Conservation (phyloP, 2,329 filamentous ascomycete species). For the Alternaria incomplexa region DNA sequence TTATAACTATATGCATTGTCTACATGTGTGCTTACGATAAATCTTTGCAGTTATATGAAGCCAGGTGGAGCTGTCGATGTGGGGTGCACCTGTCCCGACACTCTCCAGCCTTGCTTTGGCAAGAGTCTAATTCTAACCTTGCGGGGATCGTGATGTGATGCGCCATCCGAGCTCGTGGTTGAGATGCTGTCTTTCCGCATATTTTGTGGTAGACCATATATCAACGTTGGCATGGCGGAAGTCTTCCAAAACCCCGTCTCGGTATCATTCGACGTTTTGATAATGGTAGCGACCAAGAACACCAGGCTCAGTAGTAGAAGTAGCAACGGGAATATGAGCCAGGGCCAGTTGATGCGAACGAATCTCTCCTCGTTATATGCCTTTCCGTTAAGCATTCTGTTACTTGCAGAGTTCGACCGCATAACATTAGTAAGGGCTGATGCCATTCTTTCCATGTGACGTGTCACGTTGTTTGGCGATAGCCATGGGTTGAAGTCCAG, state of each 20-base stretch:
- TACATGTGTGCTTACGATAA: too few species aligned
- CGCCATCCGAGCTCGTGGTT: neutral
- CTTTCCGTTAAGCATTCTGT: too few species aligned
- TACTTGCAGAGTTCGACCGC: too few species aligned
- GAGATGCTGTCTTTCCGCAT: neutral
- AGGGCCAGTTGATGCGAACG: slow-evolving; percentile 30
- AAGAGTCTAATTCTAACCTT: slow-evolving; percentile 16
- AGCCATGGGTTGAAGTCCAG: too few species aligned
- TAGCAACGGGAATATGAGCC: slow-evolving; percentile 31
- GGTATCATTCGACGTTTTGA: neutral
- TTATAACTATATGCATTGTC: too few species aligned
- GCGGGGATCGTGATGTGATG: neutral
- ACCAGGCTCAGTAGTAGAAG: slow-evolving; percentile 25
- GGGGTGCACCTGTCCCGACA: slow-evolving; percentile 18
- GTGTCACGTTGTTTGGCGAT: too few species aligned
- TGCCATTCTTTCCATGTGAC: too few species aligned
- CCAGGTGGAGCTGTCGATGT: neutral
- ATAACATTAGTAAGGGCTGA: too few species aligned
- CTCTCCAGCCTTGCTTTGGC: slow-evolving; percentile 26
- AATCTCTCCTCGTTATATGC: slow-evolving; percentile 18
- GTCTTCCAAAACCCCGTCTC: slow-evolving; percentile 36
- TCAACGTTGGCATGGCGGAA: slow-evolving; percentile 28
- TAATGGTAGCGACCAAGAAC: slow-evolving; percentile 30
- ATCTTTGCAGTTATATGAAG: neutral
- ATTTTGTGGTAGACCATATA: slow-evolving; percentile 28